Conservation (phyloP, 306 rosid species). For the Acacia acuminata region DNA sequence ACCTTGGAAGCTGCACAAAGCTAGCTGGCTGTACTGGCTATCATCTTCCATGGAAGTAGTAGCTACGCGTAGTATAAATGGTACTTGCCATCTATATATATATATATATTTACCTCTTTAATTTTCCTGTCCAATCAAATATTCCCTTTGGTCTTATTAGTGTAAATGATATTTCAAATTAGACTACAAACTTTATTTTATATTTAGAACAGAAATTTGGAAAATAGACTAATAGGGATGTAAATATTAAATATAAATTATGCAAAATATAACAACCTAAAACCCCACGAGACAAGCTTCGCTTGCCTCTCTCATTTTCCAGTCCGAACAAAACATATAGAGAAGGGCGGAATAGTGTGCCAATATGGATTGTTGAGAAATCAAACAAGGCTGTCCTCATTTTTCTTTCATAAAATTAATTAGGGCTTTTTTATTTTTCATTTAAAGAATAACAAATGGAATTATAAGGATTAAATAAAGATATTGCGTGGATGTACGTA, state of each 20-base stretch:
- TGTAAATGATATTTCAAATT: no score
- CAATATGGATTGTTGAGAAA: background rate
- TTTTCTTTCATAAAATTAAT: background rate
- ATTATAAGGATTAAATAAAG: background rate
- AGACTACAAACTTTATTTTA: no score
- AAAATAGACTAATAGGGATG: background rate
- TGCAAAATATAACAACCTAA: background rate
- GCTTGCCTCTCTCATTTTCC: background rate
- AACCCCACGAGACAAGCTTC: background rate
- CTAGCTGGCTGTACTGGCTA: background rate
- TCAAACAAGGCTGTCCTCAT: background rate
- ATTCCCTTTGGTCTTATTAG: no score
- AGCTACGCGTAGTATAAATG: background rate
- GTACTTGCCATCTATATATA: background rate
- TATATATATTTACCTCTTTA: background rate
- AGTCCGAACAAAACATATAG: background rate
- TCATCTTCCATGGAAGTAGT: background rate
- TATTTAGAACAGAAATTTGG: no score
- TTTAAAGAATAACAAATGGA: background rate
- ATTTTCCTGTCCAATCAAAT: background rate
- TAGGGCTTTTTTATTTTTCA: background rate
- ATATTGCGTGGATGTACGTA: background rate
- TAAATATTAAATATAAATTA: background rate
- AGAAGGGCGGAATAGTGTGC: background rate
- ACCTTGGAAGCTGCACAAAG: background rate